Conservation (phyloP, 2,329 filamentous ascomycete genomes). For the Colletotrichum eremochloae region DNA sequence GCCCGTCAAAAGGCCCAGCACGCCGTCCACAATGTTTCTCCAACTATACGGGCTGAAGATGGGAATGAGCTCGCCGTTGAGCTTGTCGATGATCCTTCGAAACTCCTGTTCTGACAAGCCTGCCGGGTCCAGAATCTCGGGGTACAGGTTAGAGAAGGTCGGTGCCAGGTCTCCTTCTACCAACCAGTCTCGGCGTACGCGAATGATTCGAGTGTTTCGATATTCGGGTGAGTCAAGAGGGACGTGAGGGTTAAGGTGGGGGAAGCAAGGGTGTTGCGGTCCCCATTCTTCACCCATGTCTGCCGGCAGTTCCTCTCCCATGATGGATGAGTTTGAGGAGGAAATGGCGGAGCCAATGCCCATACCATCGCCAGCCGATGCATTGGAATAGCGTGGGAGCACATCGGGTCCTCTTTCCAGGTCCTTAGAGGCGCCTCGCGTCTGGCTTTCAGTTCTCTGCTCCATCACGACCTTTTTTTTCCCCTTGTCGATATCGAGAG, state of each 20-base stretch:
- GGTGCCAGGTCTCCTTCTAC: constrained; percentile 89
- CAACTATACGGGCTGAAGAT: constrained; percentile 84
- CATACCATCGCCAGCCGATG: constrained; percentile 64
- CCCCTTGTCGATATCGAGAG: constrained; percentile 60
- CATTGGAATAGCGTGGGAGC: constrained; percentile 59
- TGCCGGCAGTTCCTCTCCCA: constrained; percentile 74
- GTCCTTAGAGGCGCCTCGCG: constrained; percentile 61
- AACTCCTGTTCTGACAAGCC: constrained; percentile 90
- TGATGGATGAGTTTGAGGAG: constrained; percentile 71
- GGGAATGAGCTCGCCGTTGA: constrained; percentile 83
- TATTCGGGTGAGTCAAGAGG: constrained; percentile 81
- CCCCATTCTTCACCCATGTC: constrained; percentile 88
- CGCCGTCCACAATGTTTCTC: constrained; percentile 83
- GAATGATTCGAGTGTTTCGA: constrained; percentile 86
- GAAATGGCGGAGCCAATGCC: constrained; percentile 69
- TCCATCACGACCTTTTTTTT: constrained; percentile 65
- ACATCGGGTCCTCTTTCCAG: constrained; percentile 67
- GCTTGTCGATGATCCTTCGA: constrained; percentile 80
- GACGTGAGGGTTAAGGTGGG: constrained; percentile 93
- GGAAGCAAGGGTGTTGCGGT: constrained; percentile 92
- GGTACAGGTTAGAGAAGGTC: constrained; percentile 94
- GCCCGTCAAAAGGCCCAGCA: constrained; percentile 85
- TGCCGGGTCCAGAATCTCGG: constrained; percentile 90
- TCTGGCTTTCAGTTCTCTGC: constrained; percentile 51
- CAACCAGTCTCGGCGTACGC: constrained; percentile 93